A percentile compares a stretch with the other conserved stretches of the same genome.
Conservation (phyloP, 2,329 filamentous ascomycete species). For the Ceratocystis huliohia region DNA sequence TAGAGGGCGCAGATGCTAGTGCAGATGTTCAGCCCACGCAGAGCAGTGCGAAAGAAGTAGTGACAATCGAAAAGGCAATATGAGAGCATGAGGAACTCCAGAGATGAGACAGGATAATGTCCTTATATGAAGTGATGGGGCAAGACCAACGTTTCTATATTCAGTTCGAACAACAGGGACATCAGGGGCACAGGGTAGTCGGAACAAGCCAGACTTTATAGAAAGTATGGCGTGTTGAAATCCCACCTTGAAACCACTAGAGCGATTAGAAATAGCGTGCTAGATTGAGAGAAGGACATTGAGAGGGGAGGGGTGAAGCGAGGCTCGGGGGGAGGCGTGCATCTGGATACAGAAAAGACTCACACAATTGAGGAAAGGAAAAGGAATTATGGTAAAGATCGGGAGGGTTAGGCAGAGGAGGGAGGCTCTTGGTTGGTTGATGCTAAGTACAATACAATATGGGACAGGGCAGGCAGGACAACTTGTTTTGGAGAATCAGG, state of each 20-base stretch:
- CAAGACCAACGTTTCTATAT: background rate
- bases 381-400: background rate
- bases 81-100: constrained; percentile 51
- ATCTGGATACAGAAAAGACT: background rate
- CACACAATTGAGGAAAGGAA: background rate
- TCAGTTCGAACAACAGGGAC: background rate
- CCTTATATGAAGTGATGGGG: constrained; percentile 5
- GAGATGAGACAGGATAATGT: background rate
- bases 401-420: background rate
- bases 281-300: background rate
- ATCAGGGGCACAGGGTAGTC: background rate
- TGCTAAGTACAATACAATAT: background rate
- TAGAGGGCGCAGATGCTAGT: constrained; percentile 68
- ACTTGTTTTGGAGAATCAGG: background rate
- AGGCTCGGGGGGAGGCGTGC: background rate
- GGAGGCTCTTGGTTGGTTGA: background rate
- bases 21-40: constrained; percentile 73
- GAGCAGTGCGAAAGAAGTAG: constrained; percentile 82
- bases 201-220: constrained; percentile 8
- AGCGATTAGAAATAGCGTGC: background rate
- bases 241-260: background rate
- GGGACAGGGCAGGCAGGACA: background rate
- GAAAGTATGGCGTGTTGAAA: background rate
- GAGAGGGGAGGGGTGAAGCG: constrained; percentile 2
- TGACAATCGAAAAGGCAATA: constrained; percentile 80